These are phyloP conservation scores for Neocatenulostroma microsporum DNA, from an alignment of 2,329 filamentous ascomycete genomes.

Conservation along the genomic window DNA sequence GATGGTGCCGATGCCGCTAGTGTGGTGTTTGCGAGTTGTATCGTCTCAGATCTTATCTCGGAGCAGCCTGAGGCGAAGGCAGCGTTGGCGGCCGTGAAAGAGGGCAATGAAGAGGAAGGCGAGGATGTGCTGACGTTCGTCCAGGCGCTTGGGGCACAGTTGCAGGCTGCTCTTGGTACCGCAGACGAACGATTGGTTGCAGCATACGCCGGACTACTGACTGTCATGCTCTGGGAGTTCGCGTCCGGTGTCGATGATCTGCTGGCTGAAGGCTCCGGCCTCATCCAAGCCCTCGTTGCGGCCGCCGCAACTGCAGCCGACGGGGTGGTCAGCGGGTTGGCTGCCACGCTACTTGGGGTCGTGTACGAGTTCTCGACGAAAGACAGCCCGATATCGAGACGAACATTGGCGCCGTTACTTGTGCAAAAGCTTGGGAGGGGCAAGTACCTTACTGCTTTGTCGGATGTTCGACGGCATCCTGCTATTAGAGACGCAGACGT, in stretches of 20 bases:
- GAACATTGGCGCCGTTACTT: conserved; percentile 72
- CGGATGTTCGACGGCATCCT: conserved; percentile 67
- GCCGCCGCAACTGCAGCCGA: conserved; percentile 52
- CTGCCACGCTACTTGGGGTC: conserved; percentile 74
- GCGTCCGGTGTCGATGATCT: conserved; percentile 88
- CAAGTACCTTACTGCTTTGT: conserved; percentile 75
- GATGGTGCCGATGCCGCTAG: conserved; percentile 73
- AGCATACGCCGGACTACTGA: conserved; percentile 82
- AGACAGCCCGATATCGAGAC: conserved; percentile 80
- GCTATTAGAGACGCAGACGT: conserved; percentile 86
- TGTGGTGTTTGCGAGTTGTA: conserved; percentile 79
- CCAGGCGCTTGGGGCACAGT: conserved; percentile 75
- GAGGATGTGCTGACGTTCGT: conserved; percentile 95
- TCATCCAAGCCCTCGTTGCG: conserved; percentile 49
- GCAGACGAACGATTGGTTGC: conserved; percentile 73
- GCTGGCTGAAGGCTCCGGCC: conserved; percentile 79
- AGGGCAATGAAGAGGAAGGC: conserved; percentile 79
- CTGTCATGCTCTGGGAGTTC: conserved; percentile 87
- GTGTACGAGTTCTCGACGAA: conserved; percentile 97
- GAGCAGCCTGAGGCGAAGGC: conserved; percentile 73
- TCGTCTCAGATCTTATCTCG: conserved; percentile 77
- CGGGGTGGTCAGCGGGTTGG: conserved; percentile 52
- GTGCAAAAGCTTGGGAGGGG: conserved; percentile 72
- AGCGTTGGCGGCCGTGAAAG: conserved; percentile 70
- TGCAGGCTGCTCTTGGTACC: conserved; percentile 63